These are phyloP conservation scores for Mucor mucedo DNA, from an alignment of 371 early-diverging fungal species.

Conservation along the genomic window DNA sequence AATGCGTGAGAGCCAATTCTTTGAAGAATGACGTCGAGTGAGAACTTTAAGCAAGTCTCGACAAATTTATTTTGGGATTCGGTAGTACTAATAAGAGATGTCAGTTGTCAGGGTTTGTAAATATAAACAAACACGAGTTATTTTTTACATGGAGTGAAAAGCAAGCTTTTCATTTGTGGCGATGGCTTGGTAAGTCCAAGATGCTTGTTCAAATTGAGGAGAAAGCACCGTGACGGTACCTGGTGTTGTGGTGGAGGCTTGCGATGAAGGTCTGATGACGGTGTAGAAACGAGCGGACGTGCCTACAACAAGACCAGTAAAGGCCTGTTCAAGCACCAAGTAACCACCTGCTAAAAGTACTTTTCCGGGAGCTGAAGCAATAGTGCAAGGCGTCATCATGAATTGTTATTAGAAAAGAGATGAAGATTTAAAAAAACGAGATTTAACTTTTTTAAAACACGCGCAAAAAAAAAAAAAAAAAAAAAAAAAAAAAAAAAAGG, in stretches of 20 bases:
- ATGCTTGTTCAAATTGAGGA: conserved; percentile 74
- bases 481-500: conserved; percentile 9
- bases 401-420: not conserved
- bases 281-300: conserved; percentile 86
- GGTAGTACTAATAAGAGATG: conserved; percentile 11
- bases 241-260: not conserved
- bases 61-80: conserved; percentile 44
- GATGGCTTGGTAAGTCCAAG: conserved; percentile 63
- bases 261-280: conserved; percentile 45
- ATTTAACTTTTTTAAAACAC: not conserved
- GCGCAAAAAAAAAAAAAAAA: conserved; percentile 12
- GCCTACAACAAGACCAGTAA: conserved; percentile 84
- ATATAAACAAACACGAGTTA: not conserved
- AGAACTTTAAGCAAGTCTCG: conserved; percentile 38
- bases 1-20: conserved; percentile 28
- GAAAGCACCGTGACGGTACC: conserved; percentile 60
- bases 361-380: conserved; percentile 93
- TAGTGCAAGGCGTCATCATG: conserved; percentile 11
- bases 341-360: conserved; percentile 96
- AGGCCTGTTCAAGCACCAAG: conserved; percentile 84
- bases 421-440: not conserved
- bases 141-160: conserved; percentile 30
- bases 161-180: conserved; percentile 21
- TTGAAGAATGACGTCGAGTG: conserved; percentile 42
- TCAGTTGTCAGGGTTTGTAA: not conserved